phyloP scores from a whole-genome alignment of 2,329 filamentous ascomycete genomes.

The Aspergillus melleus region DNA sequence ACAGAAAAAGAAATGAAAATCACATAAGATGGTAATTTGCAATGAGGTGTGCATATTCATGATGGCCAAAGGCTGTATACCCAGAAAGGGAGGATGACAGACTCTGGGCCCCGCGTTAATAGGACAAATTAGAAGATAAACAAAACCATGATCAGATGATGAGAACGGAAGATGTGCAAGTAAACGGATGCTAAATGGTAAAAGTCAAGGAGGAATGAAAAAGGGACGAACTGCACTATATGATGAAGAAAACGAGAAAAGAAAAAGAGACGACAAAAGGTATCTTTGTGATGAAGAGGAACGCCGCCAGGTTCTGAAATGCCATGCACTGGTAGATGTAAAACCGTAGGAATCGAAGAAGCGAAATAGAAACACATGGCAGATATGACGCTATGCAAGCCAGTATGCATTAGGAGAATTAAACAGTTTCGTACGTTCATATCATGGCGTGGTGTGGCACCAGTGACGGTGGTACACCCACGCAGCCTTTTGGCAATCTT shows the following conservation, averaged over 20 bases:
- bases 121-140: slow-evolving; percentile 14
- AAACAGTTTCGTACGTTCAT: slow-evolving; percentile 29
- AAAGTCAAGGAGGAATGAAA: slow-evolving; percentile 4
- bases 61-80: slow-evolving; percentile 19
- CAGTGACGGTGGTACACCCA: slow-evolving; percentile 99
- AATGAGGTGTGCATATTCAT: slow-evolving; percentile 22
- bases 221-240: slow-evolving; percentile 9
- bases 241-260: slow-evolving; percentile 19
- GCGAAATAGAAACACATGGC: slow-evolving; percentile 23
- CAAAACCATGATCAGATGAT: background rate
- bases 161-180: slow-evolving; percentile 34
- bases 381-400: slow-evolving; percentile 40
- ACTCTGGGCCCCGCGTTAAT: slow-evolving; percentile 19
- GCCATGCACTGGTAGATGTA: slow-evolving; percentile 35
- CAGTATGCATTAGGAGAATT: slow-evolving; percentile 36
- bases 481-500: slow-evolving; percentile 98
- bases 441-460: slow-evolving; percentile 61
- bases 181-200: background rate
- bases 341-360: slow-evolving; percentile 28
- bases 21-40: background rate
- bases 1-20: background rate
- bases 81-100: slow-evolving; percentile 17
- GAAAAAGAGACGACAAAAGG: slow-evolving; percentile 31
- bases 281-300: slow-evolving; percentile 38
- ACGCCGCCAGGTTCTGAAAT: slow-evolving; percentile 40